Percentiles rank a stretch among this genome's conserved stretches.
Evolutionary conservation across 2,329 filamentous ascomycete genomes (phyloP).

Genomic region (Lecanoromycetidae sp.): DNA sequence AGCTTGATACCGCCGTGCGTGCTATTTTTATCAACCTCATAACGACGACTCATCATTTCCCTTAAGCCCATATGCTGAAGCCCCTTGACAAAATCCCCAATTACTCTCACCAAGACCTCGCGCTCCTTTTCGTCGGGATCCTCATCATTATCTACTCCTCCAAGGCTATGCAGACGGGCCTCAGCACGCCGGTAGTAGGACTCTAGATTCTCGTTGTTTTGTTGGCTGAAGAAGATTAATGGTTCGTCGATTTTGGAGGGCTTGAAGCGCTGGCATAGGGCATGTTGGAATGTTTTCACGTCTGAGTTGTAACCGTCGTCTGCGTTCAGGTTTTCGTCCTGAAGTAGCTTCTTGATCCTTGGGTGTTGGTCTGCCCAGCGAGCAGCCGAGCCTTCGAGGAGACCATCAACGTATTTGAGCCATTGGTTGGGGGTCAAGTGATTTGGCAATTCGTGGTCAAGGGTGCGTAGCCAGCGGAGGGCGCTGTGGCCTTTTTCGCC

Average conservation of each 20-base stretch:
- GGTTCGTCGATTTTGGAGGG: background rate
- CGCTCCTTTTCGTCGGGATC: background rate
- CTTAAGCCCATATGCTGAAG: background rate
- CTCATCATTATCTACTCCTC: background rate
- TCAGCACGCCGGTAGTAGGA: background rate
- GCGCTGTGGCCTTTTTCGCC: background rate
- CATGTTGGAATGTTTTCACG: background rate
- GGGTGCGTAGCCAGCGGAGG: background rate
- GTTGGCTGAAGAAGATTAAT: background rate
- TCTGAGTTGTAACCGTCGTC: background rate
- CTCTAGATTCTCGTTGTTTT: background rate
- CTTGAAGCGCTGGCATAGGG: background rate
- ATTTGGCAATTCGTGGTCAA: background rate
- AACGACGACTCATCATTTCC: too few species aligned
- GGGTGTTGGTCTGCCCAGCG: background rate
- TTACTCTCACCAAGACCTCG: background rate
- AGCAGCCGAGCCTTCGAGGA: slow-evolving; percentile 1
- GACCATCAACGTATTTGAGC: background rate
- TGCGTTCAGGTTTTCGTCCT: background rate
- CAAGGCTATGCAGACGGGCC: background rate
- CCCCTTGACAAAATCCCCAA: background rate
- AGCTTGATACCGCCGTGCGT: too few species aligned
- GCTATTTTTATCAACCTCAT: too few species aligned
- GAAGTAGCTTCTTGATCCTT: background rate
- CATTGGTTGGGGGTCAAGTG: background rate